These are phyloP conservation scores for Sindora glabra DNA, from an alignment of 306 rosid genomes.

Conservation along the genomic window DNA sequence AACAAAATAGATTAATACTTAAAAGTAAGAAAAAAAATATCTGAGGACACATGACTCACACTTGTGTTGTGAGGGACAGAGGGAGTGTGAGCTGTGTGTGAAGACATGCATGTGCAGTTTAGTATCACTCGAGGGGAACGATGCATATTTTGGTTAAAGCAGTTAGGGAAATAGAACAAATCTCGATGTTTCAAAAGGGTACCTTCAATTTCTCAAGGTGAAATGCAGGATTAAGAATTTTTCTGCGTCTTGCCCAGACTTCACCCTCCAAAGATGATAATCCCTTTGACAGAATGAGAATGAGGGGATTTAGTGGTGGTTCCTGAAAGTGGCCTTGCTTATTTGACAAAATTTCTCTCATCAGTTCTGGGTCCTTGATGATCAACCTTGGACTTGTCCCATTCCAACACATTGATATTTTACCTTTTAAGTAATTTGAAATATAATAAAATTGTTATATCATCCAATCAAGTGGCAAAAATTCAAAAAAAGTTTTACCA, in stretches of 20 bases:
- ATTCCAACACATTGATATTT: constrained; percentile 37
- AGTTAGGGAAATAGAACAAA: background rate
- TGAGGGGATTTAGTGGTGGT: constrained; percentile 33
- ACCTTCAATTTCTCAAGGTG: constrained; percentile 46
- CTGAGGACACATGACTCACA: too few relatives aligned
- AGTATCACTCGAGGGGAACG: too few relatives aligned
- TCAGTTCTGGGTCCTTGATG: constrained; percentile 30
- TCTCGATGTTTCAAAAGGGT: background rate
- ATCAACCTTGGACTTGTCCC: constrained; percentile 46
- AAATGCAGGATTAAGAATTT: constrained; percentile 45
- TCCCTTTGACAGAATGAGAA: constrained; percentile 32
- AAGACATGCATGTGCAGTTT: too few relatives aligned
- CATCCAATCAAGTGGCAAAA: too few relatives aligned
- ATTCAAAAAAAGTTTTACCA: too few relatives aligned
- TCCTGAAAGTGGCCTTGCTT: constrained; percentile 38
- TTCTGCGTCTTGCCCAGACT: constrained; percentile 36
- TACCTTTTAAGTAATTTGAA: constrained; percentile 15
- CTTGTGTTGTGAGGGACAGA: too few relatives aligned
- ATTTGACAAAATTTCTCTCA: constrained; percentile 34
- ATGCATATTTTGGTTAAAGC: background rate
- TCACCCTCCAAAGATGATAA: constrained; percentile 40
- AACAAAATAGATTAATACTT: background rate
- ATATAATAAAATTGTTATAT: background rate
- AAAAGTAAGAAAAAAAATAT: background rate
- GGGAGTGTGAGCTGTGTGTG: too few relatives aligned